These are phyloP conservation scores for Syzygium syzygioides DNA, from an alignment of 441 rosid genomes.

Conservation along the genomic window DNA sequence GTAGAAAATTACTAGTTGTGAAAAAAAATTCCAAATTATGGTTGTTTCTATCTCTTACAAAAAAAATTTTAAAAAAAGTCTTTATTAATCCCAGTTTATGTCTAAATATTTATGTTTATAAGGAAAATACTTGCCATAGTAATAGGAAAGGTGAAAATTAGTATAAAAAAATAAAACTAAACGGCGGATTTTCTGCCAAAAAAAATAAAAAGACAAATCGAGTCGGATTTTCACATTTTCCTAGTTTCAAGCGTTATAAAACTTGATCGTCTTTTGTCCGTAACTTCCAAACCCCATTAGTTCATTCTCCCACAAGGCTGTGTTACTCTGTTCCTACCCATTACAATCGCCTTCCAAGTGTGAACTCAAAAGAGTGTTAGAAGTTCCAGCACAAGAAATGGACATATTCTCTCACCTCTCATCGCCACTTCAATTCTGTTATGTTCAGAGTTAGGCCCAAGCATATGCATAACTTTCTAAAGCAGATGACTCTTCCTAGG, in stretches of 20 bases:
- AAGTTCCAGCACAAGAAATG: not conserved
- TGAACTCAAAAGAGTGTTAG: not conserved
- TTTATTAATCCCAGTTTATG: not conserved
- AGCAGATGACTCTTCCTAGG: not conserved
- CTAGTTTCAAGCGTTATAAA: too few relatives aligned
- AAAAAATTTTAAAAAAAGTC: not conserved
- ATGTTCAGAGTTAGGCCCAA: not conserved
- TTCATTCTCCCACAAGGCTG: not conserved
- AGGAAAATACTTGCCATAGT: not conserved
- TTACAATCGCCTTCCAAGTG: not conserved
- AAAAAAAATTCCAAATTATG: accelerated
- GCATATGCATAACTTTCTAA: not conserved
- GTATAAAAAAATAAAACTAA: not conserved
- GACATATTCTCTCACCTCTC: not conserved
- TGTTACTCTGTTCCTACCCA: not conserved
- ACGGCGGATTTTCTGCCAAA: too few relatives aligned
- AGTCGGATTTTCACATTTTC: too few relatives aligned
- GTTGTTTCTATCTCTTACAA: not conserved
- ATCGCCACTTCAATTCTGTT: not conserved
- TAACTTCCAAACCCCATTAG: not conserved
- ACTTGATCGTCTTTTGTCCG: not conserved
- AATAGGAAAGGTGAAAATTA: not conserved
- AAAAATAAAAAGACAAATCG: too few relatives aligned
- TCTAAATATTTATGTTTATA: accelerated
- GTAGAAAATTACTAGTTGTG: not conserved